Evolutionary conservation across 768 basidiomycete species (phyloP).

Genomic region (Phaffia australis): DNA sequence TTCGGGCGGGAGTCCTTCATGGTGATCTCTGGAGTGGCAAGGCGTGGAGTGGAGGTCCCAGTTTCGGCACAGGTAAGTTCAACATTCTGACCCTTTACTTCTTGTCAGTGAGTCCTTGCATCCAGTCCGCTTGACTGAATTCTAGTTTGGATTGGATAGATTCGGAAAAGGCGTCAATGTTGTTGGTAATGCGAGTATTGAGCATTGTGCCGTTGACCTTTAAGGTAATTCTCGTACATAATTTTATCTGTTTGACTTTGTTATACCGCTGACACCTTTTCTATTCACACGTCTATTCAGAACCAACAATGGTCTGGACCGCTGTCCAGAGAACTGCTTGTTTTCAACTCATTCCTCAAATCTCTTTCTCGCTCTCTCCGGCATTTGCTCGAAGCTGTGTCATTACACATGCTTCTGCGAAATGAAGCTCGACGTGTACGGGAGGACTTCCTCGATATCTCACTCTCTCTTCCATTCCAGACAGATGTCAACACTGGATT

Average conservation of each 20-base stretch:
- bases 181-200: conserved; percentile 90
- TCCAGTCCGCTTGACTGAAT: conserved; percentile 27
- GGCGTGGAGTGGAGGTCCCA: conserved; percentile 86
- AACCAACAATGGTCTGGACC: conserved; percentile 89
- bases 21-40: conserved; percentile 79
- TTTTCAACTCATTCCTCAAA: conserved; percentile 96
- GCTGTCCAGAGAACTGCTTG: conserved; percentile 85
- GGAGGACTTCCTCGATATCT: conserved; percentile 85
- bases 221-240: conserved; percentile 50
- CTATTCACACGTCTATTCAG: conserved; percentile 40
- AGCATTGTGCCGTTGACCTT: conserved; percentile 91
- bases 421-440: conserved; percentile 73
- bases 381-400: conserved; percentile 77
- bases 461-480: conserved; percentile 55
- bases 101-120: not conserved
- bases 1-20: conserved; percentile 93
- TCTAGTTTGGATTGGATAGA: conserved; percentile 44
- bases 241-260: not conserved
- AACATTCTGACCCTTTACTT: conserved; percentile 24
- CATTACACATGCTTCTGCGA: conserved; percentile 84
- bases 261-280: not conserved
- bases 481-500: conserved; percentile 95
- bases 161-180: conserved; percentile 85
- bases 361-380: conserved; percentile 82
- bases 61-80: conserved; percentile 75